phyloP scores from a whole-genome alignment of 495 filamentous ascomycete genomes.

The Xylaria scruposa region DNA sequence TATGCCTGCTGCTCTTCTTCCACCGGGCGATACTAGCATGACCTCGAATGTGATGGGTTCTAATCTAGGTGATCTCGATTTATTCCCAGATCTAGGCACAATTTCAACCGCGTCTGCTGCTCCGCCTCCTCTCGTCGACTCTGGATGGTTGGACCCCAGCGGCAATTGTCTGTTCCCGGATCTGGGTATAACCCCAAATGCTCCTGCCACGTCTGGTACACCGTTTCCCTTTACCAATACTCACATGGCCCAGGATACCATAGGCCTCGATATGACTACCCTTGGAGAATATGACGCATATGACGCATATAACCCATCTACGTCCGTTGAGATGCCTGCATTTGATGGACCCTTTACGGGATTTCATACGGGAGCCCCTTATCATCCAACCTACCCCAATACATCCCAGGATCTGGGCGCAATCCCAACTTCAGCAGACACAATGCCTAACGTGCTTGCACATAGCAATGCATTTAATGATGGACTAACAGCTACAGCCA shows the following conservation, averaged over 20 bases:
- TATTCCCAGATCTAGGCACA: not conserved
- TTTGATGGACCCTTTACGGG: not conserved
- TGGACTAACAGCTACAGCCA: not conserved
- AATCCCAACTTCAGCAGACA: not conserved
- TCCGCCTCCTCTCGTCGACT: not conserved
- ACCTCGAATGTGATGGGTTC: not conserved
- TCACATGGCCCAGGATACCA: not conserved
- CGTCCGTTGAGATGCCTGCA: not conserved
- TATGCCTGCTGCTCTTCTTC: not conserved
- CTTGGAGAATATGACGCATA: not conserved
- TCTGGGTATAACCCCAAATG: not conserved
- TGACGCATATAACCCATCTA: not conserved
- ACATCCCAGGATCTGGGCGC: not conserved
- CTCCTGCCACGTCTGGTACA: not conserved
- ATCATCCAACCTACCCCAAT: not conserved
- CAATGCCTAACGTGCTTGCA: not conserved
- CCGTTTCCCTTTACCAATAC: not conserved
- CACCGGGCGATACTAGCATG: not conserved
- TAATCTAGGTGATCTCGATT: not conserved
- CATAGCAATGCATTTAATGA: not conserved
- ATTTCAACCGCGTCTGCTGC: not conserved
- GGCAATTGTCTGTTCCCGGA: not conserved
- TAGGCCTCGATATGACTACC: not conserved
- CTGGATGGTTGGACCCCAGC: not conserved
- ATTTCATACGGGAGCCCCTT: not conserved